These are phyloP conservation scores for Diaporthe caulivora DNA, from an alignment of 2,329 filamentous ascomycete genomes.

Conservation along the genomic window DNA sequence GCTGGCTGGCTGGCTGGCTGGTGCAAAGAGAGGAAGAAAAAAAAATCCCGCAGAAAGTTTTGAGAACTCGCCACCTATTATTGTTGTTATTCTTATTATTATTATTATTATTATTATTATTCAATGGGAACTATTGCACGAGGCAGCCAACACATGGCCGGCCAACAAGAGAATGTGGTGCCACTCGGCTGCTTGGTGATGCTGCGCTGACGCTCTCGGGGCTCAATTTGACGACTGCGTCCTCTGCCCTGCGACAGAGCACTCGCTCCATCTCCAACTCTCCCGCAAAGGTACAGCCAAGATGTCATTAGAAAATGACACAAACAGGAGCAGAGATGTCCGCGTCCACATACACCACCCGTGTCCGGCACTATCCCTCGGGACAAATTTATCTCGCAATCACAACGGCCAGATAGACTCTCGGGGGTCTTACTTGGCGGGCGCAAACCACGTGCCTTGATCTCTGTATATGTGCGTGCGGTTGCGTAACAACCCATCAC, in stretches of 20 bases:
- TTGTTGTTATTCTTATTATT: too few relatives aligned
- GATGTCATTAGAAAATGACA: neutral
- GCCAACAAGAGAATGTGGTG: neutral
- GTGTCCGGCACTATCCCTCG: neutral
- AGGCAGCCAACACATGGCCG: neutral
- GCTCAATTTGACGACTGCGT: neutral
- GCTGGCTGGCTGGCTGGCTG: neutral
- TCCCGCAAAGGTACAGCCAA: neutral
- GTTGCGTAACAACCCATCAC: neutral
- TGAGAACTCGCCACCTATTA: too few relatives aligned
- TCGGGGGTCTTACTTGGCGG: slow-evolving; percentile 1
- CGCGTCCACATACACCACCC: neutral
- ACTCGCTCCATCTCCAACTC: too few relatives aligned
- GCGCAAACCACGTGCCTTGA: slow-evolving; percentile 11
- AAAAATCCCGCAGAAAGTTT: neutral
- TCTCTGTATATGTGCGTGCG: too few relatives aligned
- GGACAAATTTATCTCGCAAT: neutral
- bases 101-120: too few relatives aligned
- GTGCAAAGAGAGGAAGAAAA: too few relatives aligned
- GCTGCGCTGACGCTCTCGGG: neutral
- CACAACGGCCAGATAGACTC: slow-evolving; percentile 9
- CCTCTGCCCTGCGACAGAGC: neutral
- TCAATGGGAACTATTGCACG: neutral
- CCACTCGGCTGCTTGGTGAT: neutral
- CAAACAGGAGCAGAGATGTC: neutral